Conservation (phyloP, 257 asterid species). For the Verbena officinalis region DNA sequence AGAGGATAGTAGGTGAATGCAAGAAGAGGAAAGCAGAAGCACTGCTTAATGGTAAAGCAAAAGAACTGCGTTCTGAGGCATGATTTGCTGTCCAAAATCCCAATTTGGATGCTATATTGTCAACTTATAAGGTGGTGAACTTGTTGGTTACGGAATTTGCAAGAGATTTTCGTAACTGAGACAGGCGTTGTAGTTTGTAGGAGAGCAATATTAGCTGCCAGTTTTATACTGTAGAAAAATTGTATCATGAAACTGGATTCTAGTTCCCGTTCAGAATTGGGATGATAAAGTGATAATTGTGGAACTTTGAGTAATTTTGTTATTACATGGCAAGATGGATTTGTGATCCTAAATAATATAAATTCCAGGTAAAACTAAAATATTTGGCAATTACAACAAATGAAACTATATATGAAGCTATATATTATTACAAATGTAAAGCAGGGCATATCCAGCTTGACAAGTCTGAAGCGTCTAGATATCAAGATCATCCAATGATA, state of each 20-base stretch:
- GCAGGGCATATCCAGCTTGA: constrained; percentile 28
- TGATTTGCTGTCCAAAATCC: background rate
- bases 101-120: constrained; percentile 1
- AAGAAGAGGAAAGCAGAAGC: constrained; percentile 84
- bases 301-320: background rate
- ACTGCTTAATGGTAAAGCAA: constrained; percentile 44
- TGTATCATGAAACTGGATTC: background rate
- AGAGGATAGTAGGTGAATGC: constrained; percentile 64
- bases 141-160: too few species aligned
- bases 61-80: constrained; percentile 35
- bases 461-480: constrained; percentile 32
- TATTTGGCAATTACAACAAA: background rate
- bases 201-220: constrained; percentile 1
- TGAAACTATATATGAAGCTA: constrained; percentile 23
- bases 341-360: background rate
- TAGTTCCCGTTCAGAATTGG: background rate
- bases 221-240: background rate
- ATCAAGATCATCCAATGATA: constrained; percentile 61
- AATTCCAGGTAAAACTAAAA: too few species aligned
- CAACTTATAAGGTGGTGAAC: too few species aligned
- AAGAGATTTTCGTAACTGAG: background rate
- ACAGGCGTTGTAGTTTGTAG: constrained; percentile 18
- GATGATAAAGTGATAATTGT: background rate
- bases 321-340: background rate
- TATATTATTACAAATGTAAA: constrained; percentile 25